A percentile compares a stretch with the other conserved stretches of the same genome.
Conservation (phyloP, 2,329 filamentous ascomycete species). For the Exophiala spinifera region DNA sequence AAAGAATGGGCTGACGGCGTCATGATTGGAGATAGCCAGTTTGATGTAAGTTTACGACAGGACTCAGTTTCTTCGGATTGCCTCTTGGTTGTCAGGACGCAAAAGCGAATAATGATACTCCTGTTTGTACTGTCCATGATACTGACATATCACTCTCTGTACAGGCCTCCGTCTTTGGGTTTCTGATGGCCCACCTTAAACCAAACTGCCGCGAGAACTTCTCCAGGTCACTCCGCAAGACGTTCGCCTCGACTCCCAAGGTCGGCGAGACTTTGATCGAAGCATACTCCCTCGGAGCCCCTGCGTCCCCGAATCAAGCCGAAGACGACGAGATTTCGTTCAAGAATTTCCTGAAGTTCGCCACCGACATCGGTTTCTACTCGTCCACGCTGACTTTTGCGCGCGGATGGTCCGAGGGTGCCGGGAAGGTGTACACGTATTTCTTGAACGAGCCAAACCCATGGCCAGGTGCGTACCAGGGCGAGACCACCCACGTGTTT, state of each 20-base stretch:
- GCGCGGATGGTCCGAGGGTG: constrained; percentile 32
- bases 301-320: constrained; percentile 1
- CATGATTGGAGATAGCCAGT: constrained; percentile 48
- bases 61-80: too few relatives aligned
- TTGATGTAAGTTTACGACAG: constrained; percentile 44
- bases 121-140: too few relatives aligned
- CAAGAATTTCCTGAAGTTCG: constrained; percentile 42
- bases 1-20: constrained; percentile 47
- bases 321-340: constrained; percentile 42
- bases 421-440: constrained; percentile 37
- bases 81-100: too few relatives aligned
- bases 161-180: constrained; percentile 14
- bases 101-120: too few relatives aligned
- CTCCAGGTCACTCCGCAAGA: constrained; percentile 8
- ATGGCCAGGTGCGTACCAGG: constrained; percentile 44
- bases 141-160: too few relatives aligned
- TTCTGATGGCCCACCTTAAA: constrained; percentile 18
- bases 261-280: constrained; percentile 34
- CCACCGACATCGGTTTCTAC: constrained; percentile 48
- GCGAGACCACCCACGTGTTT: constrained; percentile 43
- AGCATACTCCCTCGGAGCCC: constrained; percentile 39
- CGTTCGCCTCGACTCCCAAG: constrained; percentile 28
- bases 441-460: constrained; percentile 50
- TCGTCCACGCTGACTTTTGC: constrained; percentile 44
- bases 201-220: constrained; percentile 18